Evolutionary conservation across 148 eudicot genomes (phyloP), one percentile per base, ranked within the genome.

Genomic region (Chenopodium quinoa): DNA sequence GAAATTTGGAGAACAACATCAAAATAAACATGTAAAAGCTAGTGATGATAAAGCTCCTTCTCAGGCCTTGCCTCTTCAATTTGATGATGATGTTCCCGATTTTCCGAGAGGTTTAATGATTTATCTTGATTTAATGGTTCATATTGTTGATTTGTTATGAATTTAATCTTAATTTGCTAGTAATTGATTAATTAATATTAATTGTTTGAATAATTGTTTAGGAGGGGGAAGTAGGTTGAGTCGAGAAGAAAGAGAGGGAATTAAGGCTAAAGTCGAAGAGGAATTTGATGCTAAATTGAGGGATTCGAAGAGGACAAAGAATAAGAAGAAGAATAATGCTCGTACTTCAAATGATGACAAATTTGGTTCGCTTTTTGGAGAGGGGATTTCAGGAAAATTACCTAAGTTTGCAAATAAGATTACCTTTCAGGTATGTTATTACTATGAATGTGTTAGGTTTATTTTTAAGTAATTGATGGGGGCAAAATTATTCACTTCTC

Each of bases 321-420:
- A 83, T 83, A 89, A 54, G 76, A 75, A 68, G 85, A 77, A 56
- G 31, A 1, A 6, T 27, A 27, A 27, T 27, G 40, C 22, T 56
- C 84, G 70, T 47, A 83, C 84, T 37, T 48, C 86, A 40, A 72
- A 83, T 47, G 98, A 93, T 58, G 97, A 93, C 82, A 94, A 93
- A n/a, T 62, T 90, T 16, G 98, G 99, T 29, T 91, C 98, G 17
- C 94, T 95, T 32, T 95, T 95, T 85, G 97, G 93, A 25, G 98
- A 86, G 46, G 97, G 94, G 48, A 77, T 93, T 69, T 84, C 87
- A 7, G 99, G 97, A 32, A 95, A 95, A 80, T 77, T 92, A 25
- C 99, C 99, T 31, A 91, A 90, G 89, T 95, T 91, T 87, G 93
- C 97, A 22, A 95, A 95, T 83, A 95, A 71, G 78, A 91, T 95